Base-by-base conservation (phyloP, 306 rosid species). In the Pterocarpus macrocarpus region DNA sequence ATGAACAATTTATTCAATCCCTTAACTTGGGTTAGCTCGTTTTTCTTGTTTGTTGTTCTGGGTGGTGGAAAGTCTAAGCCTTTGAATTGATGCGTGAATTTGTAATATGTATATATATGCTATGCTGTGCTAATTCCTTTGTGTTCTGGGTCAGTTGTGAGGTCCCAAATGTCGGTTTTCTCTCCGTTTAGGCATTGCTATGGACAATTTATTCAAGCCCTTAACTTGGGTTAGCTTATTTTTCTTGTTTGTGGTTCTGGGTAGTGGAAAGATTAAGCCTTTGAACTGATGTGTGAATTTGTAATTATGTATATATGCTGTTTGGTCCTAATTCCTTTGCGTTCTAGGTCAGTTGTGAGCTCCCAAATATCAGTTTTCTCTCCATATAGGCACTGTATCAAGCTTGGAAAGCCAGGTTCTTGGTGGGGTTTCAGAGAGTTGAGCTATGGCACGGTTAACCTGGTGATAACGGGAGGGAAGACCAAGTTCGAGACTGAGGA, bases 401-500 rank as follows among this genome's bases (percentile, higher is more conserved):
- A 43, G 6, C 69, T 80, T 38, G 78, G 52, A 28, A 81, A 56
- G 76, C 41, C 72, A 34, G 74, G 82, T 71, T 77, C 64, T 45
- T 64, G 69, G 43, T 90, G 85, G 90, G 85, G 83, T 73, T 82
- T 73, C 34, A 90, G 97, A 73, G 86, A 84, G 80, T 70, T 90
- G 77, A 93, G 96, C 83, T 86, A 91, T 75, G 98, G 97, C 8
- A 84, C 88, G 2, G 90, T 95, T 84, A 90, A 76, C 69, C 90
- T 95, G n/a, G 96, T 93, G 71, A 89, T 93, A 66, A 78, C 85
- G n/a, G 86, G 86, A 77, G 97, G 97, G 80, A 87, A 90, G 81
- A 89, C 92, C 39, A 91, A 90, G 89, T 95, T 95, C 61, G 96
- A 91, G 89, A 88, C 90, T 28, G 75, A 82, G 39, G 87, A 88